phyloP scores from a whole-genome alignment of 495 filamentous ascomycete species.

The Penicillium bovifimosum region DNA sequence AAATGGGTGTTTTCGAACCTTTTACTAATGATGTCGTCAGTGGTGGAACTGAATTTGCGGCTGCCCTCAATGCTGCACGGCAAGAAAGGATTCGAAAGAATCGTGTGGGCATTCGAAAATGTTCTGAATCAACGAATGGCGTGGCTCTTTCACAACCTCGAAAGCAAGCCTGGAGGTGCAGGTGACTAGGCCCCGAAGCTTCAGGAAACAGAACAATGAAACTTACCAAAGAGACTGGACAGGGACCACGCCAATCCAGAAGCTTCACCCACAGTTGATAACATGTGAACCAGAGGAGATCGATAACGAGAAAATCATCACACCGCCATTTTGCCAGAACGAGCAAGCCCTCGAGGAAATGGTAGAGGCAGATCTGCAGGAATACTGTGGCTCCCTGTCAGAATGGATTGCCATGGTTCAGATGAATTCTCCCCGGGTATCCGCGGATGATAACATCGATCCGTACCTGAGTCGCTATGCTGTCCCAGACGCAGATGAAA shows the following conservation, averaged over 20 bases:
- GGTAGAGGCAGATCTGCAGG: conserved; percentile 46
- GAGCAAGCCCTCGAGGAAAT: conserved; percentile 31
- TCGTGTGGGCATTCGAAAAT: conserved; percentile 80
- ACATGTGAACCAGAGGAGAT: conserved; percentile 25
- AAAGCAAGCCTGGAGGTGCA: conserved; percentile 18
- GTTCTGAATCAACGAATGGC: conserved; percentile 63
- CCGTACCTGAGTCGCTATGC: conserved; percentile 76
- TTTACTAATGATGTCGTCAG: conserved; percentile 35
- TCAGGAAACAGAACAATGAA: not conserved
- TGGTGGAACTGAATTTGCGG: conserved; percentile 76
- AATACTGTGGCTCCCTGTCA: conserved; percentile 58
- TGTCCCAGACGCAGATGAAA: conserved; percentile 45
- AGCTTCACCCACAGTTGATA: conserved; percentile 49
- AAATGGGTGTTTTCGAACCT: not conserved
- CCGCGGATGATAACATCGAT: conserved; percentile 63
- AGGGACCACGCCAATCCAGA: conserved; percentile 44
- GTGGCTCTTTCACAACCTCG: conserved; percentile 77
- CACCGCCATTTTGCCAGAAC: conserved; percentile 40
- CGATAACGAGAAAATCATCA: conserved; percentile 30
- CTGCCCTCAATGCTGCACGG: conserved; percentile 80
- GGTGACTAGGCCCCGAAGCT: conserved; percentile 14
- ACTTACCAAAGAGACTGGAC: not conserved
- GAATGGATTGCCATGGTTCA: conserved; percentile 81
- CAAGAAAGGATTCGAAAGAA: conserved; percentile 83
- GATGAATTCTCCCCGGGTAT: conserved; percentile 67